These are phyloP conservation scores for Aquilaria yunnanensis DNA, from an alignment of 345 rosid species.

Conservation along the genomic window DNA sequence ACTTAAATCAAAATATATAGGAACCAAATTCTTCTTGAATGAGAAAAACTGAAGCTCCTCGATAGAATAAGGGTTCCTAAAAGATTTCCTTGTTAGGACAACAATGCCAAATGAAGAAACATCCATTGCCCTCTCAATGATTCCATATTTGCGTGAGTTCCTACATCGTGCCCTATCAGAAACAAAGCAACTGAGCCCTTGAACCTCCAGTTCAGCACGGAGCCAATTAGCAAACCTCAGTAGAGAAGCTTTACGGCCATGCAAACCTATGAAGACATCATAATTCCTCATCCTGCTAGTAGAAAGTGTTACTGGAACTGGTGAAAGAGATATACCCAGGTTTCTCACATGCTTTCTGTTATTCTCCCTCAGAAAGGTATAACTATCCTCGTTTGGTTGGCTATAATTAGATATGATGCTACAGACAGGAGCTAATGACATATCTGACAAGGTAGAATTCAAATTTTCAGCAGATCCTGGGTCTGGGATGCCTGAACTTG, in stretches of 20 bases:
- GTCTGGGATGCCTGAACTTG: slow-evolving; percentile 48
- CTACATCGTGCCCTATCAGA: slow-evolving; percentile 77
- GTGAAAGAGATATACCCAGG: slow-evolving; percentile 29
- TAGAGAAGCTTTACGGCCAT: slow-evolving; percentile 73
- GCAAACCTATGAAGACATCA: slow-evolving; percentile 77
- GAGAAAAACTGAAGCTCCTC: slow-evolving; percentile 84
- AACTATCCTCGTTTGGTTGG: slow-evolving; percentile 22
- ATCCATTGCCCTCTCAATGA: slow-evolving; percentile 77
- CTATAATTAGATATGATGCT: slow-evolving; percentile 34
- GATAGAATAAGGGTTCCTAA: slow-evolving; percentile 68
- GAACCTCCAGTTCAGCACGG: slow-evolving; percentile 81
- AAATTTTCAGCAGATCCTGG: slow-evolving; percentile 35
- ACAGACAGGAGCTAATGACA: slow-evolving; percentile 27
- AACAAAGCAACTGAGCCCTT: slow-evolving; percentile 87
- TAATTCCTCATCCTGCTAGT: slow-evolving; percentile 64
- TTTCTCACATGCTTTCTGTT: slow-evolving; percentile 35
- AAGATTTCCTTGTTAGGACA: slow-evolving; percentile 70
- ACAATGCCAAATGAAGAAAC: slow-evolving; percentile 83
- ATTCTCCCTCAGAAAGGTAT: slow-evolving; percentile 26
- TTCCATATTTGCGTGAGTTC: slow-evolving; percentile 58
- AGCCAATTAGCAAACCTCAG: slow-evolving; percentile 83
- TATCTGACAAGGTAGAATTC: slow-evolving; percentile 30
- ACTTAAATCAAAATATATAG: slow-evolving; percentile 74
- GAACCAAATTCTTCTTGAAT: slow-evolving; percentile 84
- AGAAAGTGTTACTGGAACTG: slow-evolving; percentile 59